These are phyloP conservation scores for Phytophthora quininea DNA, from an alignment of 352 stramenopile genomes.

Conservation along the genomic window DNA sequence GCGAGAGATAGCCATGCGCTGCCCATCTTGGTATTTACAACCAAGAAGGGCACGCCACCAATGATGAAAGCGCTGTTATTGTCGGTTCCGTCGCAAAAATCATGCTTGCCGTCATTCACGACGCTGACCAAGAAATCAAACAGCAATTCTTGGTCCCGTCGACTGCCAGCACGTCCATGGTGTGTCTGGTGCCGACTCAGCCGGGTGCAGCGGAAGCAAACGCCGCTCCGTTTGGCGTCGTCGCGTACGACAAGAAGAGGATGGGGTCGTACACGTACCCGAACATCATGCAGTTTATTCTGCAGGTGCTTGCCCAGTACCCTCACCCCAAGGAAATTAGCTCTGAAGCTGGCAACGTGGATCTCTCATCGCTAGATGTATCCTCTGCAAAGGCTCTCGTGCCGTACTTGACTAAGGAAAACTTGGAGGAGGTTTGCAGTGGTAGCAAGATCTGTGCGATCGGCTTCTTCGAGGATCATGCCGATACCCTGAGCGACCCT, in stretches of 20 bases:
- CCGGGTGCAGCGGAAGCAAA: slow-evolving; percentile 25
- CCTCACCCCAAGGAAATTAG: slow-evolving; percentile 50
- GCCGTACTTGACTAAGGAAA: slow-evolving; percentile 63
- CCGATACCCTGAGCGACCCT: slow-evolving; percentile 46
- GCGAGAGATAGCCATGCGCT: slow-evolving; percentile 43
- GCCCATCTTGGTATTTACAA: slow-evolving; percentile 69
- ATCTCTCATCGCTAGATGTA: slow-evolving; percentile 29
- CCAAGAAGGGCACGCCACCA: slow-evolving; percentile 51
- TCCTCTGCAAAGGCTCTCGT: slow-evolving; percentile 30
- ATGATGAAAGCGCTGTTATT: slow-evolving; percentile 69
- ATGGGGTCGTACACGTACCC: slow-evolving; percentile 68
- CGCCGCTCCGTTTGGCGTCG: slow-evolving; percentile 58
- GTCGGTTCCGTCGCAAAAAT: slow-evolving; percentile 66
- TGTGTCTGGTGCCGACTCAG: slow-evolving; percentile 54
- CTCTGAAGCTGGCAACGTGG: slow-evolving; percentile 17
- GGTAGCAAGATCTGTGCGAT: slow-evolving; percentile 81
- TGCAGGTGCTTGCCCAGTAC: slow-evolving; percentile 67
- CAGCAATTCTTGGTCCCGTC: slow-evolving; percentile 60
- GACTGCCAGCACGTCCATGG: slow-evolving; percentile 42
- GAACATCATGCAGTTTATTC: slow-evolving; percentile 73
- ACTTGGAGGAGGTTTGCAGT: slow-evolving; percentile 52
- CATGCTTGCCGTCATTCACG: slow-evolving; percentile 54
- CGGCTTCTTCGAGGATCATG: slow-evolving; percentile 72
- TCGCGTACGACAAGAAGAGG: slow-evolving; percentile 72
- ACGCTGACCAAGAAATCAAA: slow-evolving; percentile 64